Evolutionary conservation across 2,329 filamentous ascomycete genomes (phyloP).

Genomic region (Neocucurbitaria cava): DNA sequence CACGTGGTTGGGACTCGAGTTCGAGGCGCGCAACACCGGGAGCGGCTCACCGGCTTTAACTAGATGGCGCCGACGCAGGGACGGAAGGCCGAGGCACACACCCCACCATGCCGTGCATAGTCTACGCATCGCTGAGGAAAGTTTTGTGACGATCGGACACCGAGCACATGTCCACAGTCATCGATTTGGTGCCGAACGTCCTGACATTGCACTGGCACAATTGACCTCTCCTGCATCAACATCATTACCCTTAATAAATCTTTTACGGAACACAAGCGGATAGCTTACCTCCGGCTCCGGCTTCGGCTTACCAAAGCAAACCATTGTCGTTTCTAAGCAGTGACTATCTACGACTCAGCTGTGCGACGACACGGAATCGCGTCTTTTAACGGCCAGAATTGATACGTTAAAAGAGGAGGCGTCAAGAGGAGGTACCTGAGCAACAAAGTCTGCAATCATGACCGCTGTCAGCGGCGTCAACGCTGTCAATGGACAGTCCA

Average conservation of each 20-base stretch:
- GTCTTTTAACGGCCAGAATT: constrained; percentile 10
- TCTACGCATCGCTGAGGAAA: constrained; percentile 7
- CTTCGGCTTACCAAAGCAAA: constrained; percentile 30
- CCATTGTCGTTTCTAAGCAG: constrained; percentile 27
- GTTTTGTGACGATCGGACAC: neutral
- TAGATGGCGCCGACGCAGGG: constrained; percentile 13
- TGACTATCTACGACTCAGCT: constrained; percentile 5
- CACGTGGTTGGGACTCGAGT: neutral
- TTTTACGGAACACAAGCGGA: neutral
- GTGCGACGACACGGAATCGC: neutral
- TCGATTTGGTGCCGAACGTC: neutral
- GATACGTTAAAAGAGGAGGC: neutral
- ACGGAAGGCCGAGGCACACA: constrained; percentile 15
- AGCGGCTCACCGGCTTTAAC: neutral
- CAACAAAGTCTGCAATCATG: constrained; percentile 20
- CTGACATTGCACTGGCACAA: neutral
- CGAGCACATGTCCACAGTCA: constrained; percentile 7
- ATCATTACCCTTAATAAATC: neutral
- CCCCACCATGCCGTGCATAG: constrained; percentile 6
- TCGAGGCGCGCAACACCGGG: too few species aligned
- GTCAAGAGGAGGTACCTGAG: constrained; percentile 1
- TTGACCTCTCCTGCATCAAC: neutral
- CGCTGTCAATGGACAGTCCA: constrained; percentile 24
- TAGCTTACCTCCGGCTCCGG: constrained; percentile 12
- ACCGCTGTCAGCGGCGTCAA: constrained; percentile 24